Evolutionary conservation across 164 flowering plant species (phyloP).

Genomic region (Stephania cephalantha): DNA sequence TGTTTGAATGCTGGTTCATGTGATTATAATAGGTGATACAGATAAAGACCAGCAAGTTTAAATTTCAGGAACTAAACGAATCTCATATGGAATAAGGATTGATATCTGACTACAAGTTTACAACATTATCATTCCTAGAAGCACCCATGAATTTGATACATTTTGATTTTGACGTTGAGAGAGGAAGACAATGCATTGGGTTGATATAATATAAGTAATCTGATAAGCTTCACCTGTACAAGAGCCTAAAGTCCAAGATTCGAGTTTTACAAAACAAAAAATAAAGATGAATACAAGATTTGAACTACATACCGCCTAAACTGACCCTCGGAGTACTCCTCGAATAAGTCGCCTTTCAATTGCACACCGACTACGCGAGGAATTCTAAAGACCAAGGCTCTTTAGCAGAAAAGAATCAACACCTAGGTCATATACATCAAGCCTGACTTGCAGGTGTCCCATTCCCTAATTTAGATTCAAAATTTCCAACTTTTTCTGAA

Average conservation of each 20-base stretch:
- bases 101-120: no score
- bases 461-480: neutral
- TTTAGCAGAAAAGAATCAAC: neutral
- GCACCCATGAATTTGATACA: neutral
- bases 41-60: neutral
- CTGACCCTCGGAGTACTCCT: neutral
- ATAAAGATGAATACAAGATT: neutral
- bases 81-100: no score
- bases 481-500: neutral
- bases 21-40: neutral
- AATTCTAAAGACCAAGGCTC: neutral
- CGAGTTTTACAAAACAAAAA: neutral
- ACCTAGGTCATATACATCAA: neutral
- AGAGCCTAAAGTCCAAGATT: neutral
- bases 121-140: neutral
- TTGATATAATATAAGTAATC: neutral
- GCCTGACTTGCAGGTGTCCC: neutral
- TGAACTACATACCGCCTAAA: neutral
- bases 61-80: no score
- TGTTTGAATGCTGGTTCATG: neutral
- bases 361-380: neutral
- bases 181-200: neutral
- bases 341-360: neutral
- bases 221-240: neutral
- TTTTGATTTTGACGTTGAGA: neutral